Percentiles rank a stretch among this genome's conserved stretches.
Conservation (phyloP, 2,329 filamentous ascomycete genomes). For the Curvularia lunata region DNA sequence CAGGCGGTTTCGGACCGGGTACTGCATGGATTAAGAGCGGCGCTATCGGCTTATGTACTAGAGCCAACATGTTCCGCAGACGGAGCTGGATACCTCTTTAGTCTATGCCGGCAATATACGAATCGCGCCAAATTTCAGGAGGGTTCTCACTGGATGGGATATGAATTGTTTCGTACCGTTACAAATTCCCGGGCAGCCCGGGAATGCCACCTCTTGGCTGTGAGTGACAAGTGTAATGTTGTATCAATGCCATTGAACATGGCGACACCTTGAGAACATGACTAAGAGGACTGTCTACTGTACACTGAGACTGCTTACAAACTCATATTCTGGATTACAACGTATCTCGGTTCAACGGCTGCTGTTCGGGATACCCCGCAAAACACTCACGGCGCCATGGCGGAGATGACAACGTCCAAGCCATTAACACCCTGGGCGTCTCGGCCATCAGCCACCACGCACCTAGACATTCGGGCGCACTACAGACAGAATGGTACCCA, state of each 20-base stretch:
- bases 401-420: constrained; percentile 10
- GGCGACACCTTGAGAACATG: not conserved
- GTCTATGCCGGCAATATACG: not conserved
- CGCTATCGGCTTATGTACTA: not conserved
- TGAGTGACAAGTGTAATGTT: not conserved
- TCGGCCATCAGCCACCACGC: not conserved
- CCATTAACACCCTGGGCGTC: not conserved
- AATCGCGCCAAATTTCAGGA: not conserved
- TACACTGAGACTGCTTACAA: not conserved
- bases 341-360: not conserved
- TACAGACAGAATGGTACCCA: no score
- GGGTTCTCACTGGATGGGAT: not conserved
- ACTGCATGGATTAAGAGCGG: not conserved
- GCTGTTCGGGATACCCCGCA: constrained; percentile 9
- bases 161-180: not conserved
- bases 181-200: not conserved
- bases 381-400: constrained; percentile 14
- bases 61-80: not conserved
- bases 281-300: not conserved
- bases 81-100: not conserved
- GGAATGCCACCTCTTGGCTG: not conserved
- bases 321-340: not conserved
- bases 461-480: not conserved
- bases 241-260: not conserved
- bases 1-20: not conserved